Base-by-base conservation (phyloP, 768 basidiomycete species). In the Termitomyces sp. region DNA sequence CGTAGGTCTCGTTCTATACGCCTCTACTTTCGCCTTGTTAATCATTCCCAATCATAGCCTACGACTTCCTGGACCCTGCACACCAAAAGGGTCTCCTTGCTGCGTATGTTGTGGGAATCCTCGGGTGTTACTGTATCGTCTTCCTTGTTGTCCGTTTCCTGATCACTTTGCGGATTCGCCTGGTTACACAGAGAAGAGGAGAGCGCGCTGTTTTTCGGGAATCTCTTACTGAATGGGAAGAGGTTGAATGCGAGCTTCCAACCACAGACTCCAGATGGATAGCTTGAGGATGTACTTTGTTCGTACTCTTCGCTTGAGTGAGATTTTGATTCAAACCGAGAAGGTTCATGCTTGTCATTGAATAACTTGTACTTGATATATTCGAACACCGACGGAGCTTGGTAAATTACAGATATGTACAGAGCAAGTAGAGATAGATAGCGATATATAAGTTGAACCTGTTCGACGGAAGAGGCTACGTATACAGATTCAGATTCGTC, bases 101-200 rank as follows among this genome's bases (percentile, higher is more conserved):
- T 0, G 83, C 67, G 0, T 89, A 88, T 65, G 82, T 89, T 62
- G 21, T 84, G 40, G 86, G 84, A 3, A 85, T 89, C 56, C 74
- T 68, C 2, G 63, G 75, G 5, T 86, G 74, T 0, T 80, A 80
- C 37, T 67, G 68, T 43, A 53, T 88, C 54, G 63, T 86, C 7
- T 89, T 89, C 31, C 38, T 63, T 12, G 17, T 84, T 57, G 77
- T 79, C 6, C 76, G 77, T 26, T 74, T 69, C 3, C 15, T 77
- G 17, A 72, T 74, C 15, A 46, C 71, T 9, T 56, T 80, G 2
- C 77, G 84, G 3, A 54, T 69, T 15, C 67, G 70, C 3, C 21
- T 75, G 21, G 61, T 71, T 9, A 14, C 58, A 10, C 54, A 54
- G 55, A 57, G n/a, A 62, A 59, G 28, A 53, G 48, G 56, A 7